These are phyloP conservation scores for Solanum virginianum DNA, from an alignment of 257 asterid species.

Conservation along the genomic window DNA sequence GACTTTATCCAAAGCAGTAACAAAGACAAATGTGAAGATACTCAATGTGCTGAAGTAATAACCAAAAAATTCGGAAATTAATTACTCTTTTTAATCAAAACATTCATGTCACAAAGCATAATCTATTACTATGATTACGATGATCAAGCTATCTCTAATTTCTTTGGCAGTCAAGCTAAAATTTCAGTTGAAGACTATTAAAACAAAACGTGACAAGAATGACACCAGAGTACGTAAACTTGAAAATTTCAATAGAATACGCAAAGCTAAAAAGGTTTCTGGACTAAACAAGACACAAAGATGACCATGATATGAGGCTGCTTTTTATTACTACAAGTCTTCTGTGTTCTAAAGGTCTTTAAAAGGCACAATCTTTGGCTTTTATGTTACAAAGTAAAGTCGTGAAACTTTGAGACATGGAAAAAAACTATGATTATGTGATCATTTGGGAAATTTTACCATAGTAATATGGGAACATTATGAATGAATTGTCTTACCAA, in stretches of 20 bases:
- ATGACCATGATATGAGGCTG: background rate
- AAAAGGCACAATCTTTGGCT: background rate
- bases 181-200: background rate
- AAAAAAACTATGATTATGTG: too few relatives aligned
- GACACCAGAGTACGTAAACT: background rate
- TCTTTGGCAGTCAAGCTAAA: background rate
- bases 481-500: slow-evolving; percentile 6
- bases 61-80: background rate
- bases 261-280: background rate
- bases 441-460: background rate
- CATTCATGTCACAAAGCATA: background rate
- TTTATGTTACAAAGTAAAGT: too few relatives aligned
- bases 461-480: background rate
- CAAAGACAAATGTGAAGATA: background rate
- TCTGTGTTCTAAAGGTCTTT: background rate
- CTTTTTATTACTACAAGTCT: background rate
- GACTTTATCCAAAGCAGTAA: background rate
- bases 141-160: background rate
- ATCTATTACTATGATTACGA: background rate
- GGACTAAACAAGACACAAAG: background rate
- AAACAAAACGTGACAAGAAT: background rate
- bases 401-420: too few relatives aligned
- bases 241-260: background rate
- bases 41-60: background rate
- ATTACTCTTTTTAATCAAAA: background rate